Percentiles rank a stretch among this genome's conserved stretches.
These are phyloP conservation scores for Trypanosoma rangeli DNA, from an alignment of 208 protist genomes.

Conservation along the genomic window DNA sequence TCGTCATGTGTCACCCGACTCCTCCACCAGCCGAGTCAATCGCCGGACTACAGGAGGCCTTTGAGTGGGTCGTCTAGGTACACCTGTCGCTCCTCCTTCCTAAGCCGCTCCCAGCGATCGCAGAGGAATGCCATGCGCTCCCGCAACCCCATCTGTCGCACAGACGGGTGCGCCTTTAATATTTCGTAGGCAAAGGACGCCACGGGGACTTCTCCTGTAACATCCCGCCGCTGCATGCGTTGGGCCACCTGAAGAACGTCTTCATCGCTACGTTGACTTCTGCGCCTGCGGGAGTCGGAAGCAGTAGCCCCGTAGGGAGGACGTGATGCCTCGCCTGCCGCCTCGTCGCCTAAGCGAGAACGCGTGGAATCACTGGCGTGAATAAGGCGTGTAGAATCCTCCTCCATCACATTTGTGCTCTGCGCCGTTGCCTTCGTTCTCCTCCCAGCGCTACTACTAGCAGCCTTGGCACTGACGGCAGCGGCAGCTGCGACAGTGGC, in stretches of 20 bases:
- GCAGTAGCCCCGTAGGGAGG: not conserved
- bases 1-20: too few species aligned
- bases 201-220: slow-evolving; percentile 79
- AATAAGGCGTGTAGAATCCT: not conserved
- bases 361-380: not conserved
- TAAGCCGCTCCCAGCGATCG: slow-evolving; percentile 70
- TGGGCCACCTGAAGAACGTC: slow-evolving; percentile 66
- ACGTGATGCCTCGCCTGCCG: not conserved
- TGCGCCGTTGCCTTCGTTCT: not conserved
- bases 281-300: not conserved
- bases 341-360: not conserved
- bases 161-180: slow-evolving; percentile 76
- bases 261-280: slow-evolving; percentile 38
- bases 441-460: not conserved
- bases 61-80: slow-evolving; percentile 84
- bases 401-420: not conserved
- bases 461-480: not conserved
- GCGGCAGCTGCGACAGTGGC: not conserved
- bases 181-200: slow-evolving; percentile 84
- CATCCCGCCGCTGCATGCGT: slow-evolving; percentile 79
- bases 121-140: slow-evolving; percentile 89
- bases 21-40: not conserved
- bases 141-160: slow-evolving; percentile 76
- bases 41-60: slow-evolving; percentile 54
- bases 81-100: slow-evolving; percentile 49